These are phyloP conservation scores for Sphaerulina vaccinii DNA, from an alignment of 2,329 filamentous ascomycete species.

Conservation along the genomic window DNA sequence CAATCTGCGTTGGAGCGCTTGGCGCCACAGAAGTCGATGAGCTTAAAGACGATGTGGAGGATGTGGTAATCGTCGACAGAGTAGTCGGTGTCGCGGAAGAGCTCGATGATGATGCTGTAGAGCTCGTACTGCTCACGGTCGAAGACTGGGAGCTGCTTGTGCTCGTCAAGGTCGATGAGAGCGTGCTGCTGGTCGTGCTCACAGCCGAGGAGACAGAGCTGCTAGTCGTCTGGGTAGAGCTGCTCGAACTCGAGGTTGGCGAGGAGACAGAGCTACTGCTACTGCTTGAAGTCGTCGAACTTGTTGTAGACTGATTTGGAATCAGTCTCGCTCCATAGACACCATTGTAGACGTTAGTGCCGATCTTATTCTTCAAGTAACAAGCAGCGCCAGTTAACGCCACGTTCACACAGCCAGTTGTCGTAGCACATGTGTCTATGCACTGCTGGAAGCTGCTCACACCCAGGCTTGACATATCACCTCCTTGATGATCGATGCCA, in stretches of 20 bases:
- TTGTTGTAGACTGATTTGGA: conserved; percentile 1
- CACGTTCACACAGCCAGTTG: conserved; percentile 35
- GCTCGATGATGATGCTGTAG: neutral
- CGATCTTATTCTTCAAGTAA: conserved; percentile 36
- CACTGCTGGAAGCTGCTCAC: conserved; percentile 32
- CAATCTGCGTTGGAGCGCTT: conserved; percentile 14
- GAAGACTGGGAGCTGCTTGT: conserved; percentile 1
- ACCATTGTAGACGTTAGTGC: conserved; percentile 21
- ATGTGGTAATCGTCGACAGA: neutral
- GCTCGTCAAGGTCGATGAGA: neutral
- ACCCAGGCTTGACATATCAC: conserved; percentile 29
- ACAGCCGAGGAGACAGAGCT: neutral
- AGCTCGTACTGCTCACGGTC: neutral
- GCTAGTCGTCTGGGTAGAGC: neutral
- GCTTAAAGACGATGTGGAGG: neutral
- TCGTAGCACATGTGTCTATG: conserved; percentile 34
- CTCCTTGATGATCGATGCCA: conserved; percentile 34
- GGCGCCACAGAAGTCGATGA: neutral
- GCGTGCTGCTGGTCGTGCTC: neutral
- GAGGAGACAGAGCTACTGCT: conserved; percentile 1
- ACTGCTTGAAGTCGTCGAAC: conserved; percentile 1
- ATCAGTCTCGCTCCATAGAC: conserved; percentile 33
- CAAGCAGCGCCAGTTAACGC: conserved; percentile 34
- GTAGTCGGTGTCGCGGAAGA: conserved; percentile 2
- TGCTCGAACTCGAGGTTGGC: neutral